Conservation (phyloP, 371 early-diverging fungal species). For the Syncephalastrum sp. region DNA sequence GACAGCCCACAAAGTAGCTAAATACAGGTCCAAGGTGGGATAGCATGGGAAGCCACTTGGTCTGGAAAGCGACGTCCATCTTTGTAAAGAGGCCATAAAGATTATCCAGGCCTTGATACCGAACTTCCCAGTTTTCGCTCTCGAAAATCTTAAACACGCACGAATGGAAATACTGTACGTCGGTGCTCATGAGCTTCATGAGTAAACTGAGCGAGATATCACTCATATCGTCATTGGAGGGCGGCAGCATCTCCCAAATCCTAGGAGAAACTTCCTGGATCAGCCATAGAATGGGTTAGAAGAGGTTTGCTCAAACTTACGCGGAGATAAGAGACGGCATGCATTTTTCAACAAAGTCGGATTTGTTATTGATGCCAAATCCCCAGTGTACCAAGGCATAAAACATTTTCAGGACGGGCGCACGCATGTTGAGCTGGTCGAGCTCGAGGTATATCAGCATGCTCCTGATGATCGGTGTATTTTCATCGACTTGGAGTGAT, state of each 20-base stretch:
- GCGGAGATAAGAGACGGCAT: conserved; percentile 34
- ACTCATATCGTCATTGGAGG: conserved; percentile 37
- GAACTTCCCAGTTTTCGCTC: conserved; percentile 48
- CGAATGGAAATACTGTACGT: conserved; percentile 37
- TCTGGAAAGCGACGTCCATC: conserved; percentile 51
- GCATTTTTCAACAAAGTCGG: conserved; percentile 32
- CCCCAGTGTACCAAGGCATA: conserved; percentile 46
- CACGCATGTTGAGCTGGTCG: conserved; percentile 36
- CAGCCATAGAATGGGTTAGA: conserved; percentile 1
- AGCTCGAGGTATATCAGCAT: conserved; percentile 34
- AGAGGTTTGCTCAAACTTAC: conserved; percentile 22
- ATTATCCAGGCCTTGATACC: conserved; percentile 53
- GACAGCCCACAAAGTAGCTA: conserved; percentile 45
- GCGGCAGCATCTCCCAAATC: conserved; percentile 46
- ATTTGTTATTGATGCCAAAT: conserved; percentile 29
- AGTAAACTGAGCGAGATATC: conserved; percentile 36
- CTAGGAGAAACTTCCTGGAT: conserved; percentile 13
- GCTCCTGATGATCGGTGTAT: conserved; percentile 31
- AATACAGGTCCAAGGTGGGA: conserved; percentile 52
- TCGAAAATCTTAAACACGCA: conserved; percentile 47
- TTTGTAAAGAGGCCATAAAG: conserved; percentile 54
- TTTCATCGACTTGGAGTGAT: conserved; percentile 27
- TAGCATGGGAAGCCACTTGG: conserved; percentile 45
- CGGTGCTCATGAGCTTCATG: conserved; percentile 45
- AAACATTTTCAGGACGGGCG: conserved; percentile 39